Evolutionary conservation across 1,139 yeast genomes (phyloP), one percentile per base, ranked within the genome.

Genomic region (Scheffersomyces segobiensis): DNA sequence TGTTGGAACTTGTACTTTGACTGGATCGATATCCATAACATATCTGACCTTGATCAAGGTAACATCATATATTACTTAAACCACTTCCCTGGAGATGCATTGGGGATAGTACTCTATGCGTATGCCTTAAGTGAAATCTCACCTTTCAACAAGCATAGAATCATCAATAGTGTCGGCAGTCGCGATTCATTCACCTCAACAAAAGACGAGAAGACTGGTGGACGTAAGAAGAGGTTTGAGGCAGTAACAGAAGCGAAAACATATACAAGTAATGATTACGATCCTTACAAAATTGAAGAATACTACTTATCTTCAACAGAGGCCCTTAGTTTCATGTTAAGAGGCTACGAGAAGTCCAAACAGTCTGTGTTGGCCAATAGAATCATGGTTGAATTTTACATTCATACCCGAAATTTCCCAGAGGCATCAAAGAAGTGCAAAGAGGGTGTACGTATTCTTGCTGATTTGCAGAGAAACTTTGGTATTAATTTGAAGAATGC

Each of bases 1-100:
- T 92, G 95, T 1, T 95, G 97, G 97, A 80, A 83, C 54, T 69
- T 89, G 17, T 86, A 86, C 65, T 85, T 93, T 64, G 97, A 95
- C 65, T 89, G 95, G 89, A 64, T 75, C 47, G 97, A 95, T 69
- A 82, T 81, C 8, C 71, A 69, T 3, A 74, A 79, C 10, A 70
- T 92, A 17, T 65, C 65, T 8, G 81, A 83, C 2, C 69, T 91
- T 55, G 87, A 87, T 54, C 69, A 80, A 39, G 78, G 75, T 3
- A 68, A 78, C 8, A 65, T 92, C 1, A 64, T 77, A 5, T 78
- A 76, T 49, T 91, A 84, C 67, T 74, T 90, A 51, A 76, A 78
- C 49, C 70, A 77, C 39, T 92, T 91, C 71, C 88, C 87, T 4
- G 75, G 73, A 22, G 85, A 85, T 56, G 91, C 91, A 0, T 72